Conservation (phyloP, 202 grass and related monocot species). For the Alloteropsis angusta region DNA sequence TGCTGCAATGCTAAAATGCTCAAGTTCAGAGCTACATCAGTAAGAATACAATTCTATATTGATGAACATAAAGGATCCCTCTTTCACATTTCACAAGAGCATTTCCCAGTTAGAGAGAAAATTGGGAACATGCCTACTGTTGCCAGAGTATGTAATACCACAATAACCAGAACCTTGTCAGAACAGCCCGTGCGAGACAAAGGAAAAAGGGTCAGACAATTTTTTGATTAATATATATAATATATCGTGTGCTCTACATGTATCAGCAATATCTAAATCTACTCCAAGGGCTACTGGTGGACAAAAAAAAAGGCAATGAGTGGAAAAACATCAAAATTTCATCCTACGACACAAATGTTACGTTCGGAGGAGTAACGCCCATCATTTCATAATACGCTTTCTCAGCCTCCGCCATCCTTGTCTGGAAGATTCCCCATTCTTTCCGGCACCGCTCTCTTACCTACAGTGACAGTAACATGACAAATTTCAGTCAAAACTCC, state of each 20-base stretch:
- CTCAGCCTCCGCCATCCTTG: constrained; percentile 73
- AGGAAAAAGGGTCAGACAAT: background rate
- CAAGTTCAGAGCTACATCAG: background rate
- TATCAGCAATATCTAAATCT: constrained; percentile 35
- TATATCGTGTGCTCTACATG: constrained; percentile 32
- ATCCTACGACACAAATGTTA: constrained; percentile 47
- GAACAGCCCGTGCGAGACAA: background rate
- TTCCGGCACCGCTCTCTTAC: constrained; percentile 70
- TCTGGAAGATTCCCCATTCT: constrained; percentile 82
- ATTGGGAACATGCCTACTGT: background rate
- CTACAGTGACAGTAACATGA: constrained; percentile 22
- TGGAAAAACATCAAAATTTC: constrained; percentile 17
- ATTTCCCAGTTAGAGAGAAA: background rate
- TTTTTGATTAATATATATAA: constrained; percentile 13
- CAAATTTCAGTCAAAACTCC: background rate
- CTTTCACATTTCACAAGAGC: background rate
- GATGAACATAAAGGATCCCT: background rate
- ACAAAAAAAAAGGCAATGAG: constrained; percentile 1
- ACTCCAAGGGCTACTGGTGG: constrained; percentile 17
- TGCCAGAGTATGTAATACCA: background rate
- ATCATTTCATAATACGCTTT: constrained; percentile 67
- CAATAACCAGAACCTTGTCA: background rate
- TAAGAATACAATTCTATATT: background rate
- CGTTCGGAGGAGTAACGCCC: constrained; percentile 44
- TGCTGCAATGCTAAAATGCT: background rate